These are phyloP conservation scores for Fragaria nilgerrensis DNA, from an alignment of 306 rosid genomes.

Conservation along the genomic window DNA sequence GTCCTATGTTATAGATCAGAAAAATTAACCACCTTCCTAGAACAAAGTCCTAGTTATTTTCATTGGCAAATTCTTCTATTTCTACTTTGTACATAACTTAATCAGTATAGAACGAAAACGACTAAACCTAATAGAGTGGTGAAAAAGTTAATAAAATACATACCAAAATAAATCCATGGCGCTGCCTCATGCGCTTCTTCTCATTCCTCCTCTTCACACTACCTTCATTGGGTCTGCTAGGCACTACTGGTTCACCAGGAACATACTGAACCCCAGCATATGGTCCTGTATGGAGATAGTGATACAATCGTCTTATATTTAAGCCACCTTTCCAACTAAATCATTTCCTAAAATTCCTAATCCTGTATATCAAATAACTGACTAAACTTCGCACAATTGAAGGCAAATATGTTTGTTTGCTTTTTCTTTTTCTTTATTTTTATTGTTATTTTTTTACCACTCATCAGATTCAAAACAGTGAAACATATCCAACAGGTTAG, in stretches of 20 bases:
- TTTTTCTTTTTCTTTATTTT: neutral
- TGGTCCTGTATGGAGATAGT: constrained; percentile 52
- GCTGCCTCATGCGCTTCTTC: constrained; percentile 80
- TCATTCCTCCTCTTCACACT: constrained; percentile 88
- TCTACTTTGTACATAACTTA: neutral
- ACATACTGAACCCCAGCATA: constrained; percentile 70
- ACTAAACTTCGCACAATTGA: neutral
- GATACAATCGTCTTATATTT: neutral
- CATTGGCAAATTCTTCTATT: neutral
- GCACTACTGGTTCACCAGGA: constrained; percentile 69
- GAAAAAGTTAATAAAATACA: constrained; percentile 15
- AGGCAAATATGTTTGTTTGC: neutral
- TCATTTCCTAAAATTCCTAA: neutral
- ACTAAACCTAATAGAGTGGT: neutral
- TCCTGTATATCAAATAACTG: neutral
- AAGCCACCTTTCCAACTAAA: neutral
- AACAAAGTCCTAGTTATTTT: neutral
- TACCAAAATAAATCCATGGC: constrained; percentile 78
- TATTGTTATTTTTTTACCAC: neutral
- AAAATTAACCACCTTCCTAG: neutral
- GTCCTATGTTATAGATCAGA: neutral
- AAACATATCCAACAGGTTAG: neutral
- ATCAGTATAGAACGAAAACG: neutral
- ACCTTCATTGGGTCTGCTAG: constrained; percentile 78
- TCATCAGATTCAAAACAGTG: neutral